Evolutionary conservation across 345 rosid genomes (phyloP).

Genomic region (Clausena lansium): DNA sequence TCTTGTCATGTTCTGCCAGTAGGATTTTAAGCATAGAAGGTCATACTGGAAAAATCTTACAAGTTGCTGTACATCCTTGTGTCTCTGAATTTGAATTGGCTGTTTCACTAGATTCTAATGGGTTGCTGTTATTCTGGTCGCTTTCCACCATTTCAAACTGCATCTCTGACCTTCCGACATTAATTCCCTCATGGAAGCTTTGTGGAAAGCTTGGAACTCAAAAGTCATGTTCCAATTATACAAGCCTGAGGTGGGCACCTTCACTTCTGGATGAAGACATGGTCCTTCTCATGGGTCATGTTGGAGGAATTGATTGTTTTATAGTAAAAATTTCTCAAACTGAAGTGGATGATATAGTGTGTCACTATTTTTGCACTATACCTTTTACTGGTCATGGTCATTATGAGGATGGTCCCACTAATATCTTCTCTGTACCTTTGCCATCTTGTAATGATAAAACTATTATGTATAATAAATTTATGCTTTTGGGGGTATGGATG

Average conservation of each 20-base stretch:
- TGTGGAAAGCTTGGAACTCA: constrained; percentile 51
- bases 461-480: constrained; percentile 44
- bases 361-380: constrained; percentile 65
- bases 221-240: constrained; percentile 43
- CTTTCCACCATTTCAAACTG: constrained; percentile 41
- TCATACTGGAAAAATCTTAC: constrained; percentile 64
- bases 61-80: constrained; percentile 62
- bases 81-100: constrained; percentile 48
- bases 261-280: constrained; percentile 49
- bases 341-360: constrained; percentile 32
- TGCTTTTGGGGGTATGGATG: constrained; percentile 76
- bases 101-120: constrained; percentile 78
- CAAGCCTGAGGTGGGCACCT: constrained; percentile 87
- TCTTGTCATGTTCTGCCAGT: constrained; percentile 30
- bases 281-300: constrained; percentile 69
- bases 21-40: constrained; percentile 51
- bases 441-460: constrained; percentile 50
- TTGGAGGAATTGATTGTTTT: constrained; percentile 80
- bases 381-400: constrained; percentile 47
- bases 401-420: constrained; percentile 51
- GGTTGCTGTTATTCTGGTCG: constrained; percentile 72
- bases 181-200: constrained; percentile 56
- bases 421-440: constrained; percentile 58
- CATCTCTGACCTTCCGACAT: constrained; percentile 41
- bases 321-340: constrained; percentile 46